Conservation (phyloP, 352 stramenopile species). For the Pythium utonaiense region DNA sequence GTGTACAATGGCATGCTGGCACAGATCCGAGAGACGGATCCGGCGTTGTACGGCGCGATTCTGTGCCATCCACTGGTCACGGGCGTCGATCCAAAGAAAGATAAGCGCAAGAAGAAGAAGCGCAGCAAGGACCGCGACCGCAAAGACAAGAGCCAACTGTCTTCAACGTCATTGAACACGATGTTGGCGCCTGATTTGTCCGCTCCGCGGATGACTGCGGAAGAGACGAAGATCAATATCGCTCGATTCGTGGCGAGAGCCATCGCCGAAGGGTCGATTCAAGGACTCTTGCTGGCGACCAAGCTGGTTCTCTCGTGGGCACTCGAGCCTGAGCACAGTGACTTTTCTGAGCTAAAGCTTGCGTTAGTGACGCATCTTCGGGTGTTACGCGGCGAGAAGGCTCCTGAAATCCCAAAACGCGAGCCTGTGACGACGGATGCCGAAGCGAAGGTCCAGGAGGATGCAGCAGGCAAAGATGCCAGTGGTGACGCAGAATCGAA, state of each 20-base stretch:
- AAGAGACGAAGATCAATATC: slow-evolving; percentile 64
- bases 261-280: slow-evolving; percentile 72
- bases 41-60: slow-evolving; percentile 79
- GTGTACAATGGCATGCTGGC: slow-evolving; percentile 78
- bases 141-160: slow-evolving; percentile 53
- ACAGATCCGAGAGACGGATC: slow-evolving; percentile 75
- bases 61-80: slow-evolving; percentile 81
- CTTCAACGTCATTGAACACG: slow-evolving; percentile 26
- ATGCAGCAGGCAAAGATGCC: background rate
- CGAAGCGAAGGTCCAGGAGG: background rate
- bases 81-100: slow-evolving; percentile 68
- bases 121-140: slow-evolving; percentile 67
- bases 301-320: slow-evolving; percentile 66
- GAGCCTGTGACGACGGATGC: background rate
- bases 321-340: slow-evolving; percentile 23
- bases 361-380: slow-evolving; percentile 66
- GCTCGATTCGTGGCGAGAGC: slow-evolving; percentile 72
- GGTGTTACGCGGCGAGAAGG: slow-evolving; percentile 66
- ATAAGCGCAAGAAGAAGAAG: slow-evolving; percentile 86
- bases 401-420: slow-evolving; percentile 40
- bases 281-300: slow-evolving; percentile 65
- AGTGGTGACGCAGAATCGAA: slow-evolving; percentile 6
- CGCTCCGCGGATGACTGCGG: slow-evolving; percentile 40
- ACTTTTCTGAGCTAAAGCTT: slow-evolving; percentile 29
- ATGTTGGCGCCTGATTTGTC: slow-evolving; percentile 78